Conservation (phyloP, 2,329 filamentous ascomycete genomes). For the Pleurostoma richardsiae region DNA sequence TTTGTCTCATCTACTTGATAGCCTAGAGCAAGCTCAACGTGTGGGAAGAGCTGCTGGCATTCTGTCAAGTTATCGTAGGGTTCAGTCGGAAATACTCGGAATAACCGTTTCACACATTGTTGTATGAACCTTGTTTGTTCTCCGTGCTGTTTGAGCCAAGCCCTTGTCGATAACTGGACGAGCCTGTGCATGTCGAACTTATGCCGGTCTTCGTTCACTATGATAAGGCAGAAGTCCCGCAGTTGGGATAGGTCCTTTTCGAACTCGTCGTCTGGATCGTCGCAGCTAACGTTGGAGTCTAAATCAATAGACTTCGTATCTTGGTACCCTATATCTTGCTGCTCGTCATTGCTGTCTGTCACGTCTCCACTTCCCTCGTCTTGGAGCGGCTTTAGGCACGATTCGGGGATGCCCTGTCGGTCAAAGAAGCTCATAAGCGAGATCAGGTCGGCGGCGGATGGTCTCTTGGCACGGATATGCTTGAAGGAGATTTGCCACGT, state of each 20-base stretch:
- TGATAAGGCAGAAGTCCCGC: slow-evolving; percentile 23
- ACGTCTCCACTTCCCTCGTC: neutral
- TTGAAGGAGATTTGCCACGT: slow-evolving; percentile 29
- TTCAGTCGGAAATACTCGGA: slow-evolving; percentile 11
- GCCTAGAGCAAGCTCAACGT: slow-evolving; percentile 9
- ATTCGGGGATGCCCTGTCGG: slow-evolving; percentile 18
- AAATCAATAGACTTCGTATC: no score
- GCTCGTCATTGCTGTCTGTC: no score
- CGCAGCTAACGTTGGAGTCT: no score
- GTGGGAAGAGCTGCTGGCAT: slow-evolving; percentile 17
- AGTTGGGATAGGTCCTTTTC: slow-evolving; percentile 16
- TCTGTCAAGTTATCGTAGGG: slow-evolving; percentile 13
- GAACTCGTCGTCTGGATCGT: neutral
- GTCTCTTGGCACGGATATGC: slow-evolving; percentile 19
- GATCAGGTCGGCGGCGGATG: slow-evolving; percentile 20
- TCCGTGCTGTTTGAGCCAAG: slow-evolving; percentile 16
- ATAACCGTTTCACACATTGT: neutral
- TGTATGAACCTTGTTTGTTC: neutral
- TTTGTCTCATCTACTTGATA: neutral
- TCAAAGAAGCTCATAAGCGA: slow-evolving; percentile 26
- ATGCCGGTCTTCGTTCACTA: slow-evolving; percentile 2
- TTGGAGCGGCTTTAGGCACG: slow-evolving; percentile 10
- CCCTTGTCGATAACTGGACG: slow-evolving; percentile 23
- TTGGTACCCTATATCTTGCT: no score
- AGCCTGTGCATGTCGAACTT: slow-evolving; percentile 25